A percentile compares a stretch with the other conserved stretches of the same genome.
phyloP scores from a whole-genome alignment of 257 asterid genomes.

The Solanum stenotomum region DNA sequence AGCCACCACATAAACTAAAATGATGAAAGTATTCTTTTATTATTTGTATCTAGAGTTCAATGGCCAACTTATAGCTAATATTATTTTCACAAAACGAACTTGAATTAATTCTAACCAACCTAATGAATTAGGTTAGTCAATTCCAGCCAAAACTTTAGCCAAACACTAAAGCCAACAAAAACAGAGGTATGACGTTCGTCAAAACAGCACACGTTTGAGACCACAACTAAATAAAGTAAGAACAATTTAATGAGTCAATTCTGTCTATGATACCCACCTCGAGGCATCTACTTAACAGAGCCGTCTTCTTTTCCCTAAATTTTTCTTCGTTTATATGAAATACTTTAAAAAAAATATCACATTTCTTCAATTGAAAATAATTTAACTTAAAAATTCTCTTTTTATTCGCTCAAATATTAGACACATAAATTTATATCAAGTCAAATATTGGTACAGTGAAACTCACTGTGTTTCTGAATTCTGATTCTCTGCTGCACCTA shows the following conservation, averaged over 20 bases:
- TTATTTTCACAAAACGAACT: background rate
- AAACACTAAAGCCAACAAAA: slow-evolving; percentile 4
- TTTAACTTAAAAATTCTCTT: too few species aligned
- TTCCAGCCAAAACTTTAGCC: background rate
- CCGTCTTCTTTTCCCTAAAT: background rate
- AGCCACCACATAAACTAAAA: background rate
- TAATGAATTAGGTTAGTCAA: background rate
- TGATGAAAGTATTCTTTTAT: background rate
- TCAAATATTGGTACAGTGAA: background rate
- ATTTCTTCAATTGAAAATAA: too few species aligned
- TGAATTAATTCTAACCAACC: background rate
- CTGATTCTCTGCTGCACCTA: background rate
- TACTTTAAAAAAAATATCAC: too few species aligned
- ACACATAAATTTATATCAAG: too few species aligned
- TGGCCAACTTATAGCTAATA: background rate
- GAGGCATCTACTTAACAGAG: slow-evolving; percentile 25
- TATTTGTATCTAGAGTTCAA: background rate
- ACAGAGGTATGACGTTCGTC: slow-evolving; percentile 30
- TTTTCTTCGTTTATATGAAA: too few species aligned
- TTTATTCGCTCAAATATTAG: too few species aligned
- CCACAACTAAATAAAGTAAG: slow-evolving; percentile 25
- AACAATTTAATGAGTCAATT: slow-evolving; percentile 9
- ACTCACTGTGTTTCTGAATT: slow-evolving; percentile 10
- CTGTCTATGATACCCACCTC: slow-evolving; percentile 32
- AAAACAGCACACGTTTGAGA: slow-evolving; percentile 30